phyloP scores from a whole-genome alignment of 208 protist genomes.

The Lotmaria passim region DNA sequence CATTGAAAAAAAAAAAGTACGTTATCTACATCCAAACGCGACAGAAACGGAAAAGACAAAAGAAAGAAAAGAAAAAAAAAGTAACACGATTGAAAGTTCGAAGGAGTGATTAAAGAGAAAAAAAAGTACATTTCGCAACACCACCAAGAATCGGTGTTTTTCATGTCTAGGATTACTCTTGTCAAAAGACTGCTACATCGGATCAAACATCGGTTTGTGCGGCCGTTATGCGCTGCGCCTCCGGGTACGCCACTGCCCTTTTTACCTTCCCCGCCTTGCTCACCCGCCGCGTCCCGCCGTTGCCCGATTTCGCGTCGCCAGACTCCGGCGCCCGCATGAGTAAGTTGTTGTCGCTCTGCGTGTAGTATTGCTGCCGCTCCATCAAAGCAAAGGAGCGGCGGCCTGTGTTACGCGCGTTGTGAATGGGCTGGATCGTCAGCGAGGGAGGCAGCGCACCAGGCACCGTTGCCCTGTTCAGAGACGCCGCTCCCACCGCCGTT shows the following conservation, averaged over 20 bases:
- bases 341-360: constrained; percentile 86
- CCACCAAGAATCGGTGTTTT: too few species aligned
- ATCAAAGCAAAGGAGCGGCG: constrained; percentile 60
- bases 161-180: too few species aligned
- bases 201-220: too few species aligned
- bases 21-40: not conserved
- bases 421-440: constrained; percentile 43
- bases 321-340: constrained; percentile 31
- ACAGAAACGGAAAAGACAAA: not conserved
- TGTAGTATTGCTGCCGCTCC: constrained; percentile 88
- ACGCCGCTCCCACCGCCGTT: not conserved
- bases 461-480: constrained; percentile 45
- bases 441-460: constrained; percentile 59
- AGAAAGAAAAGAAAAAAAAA: not conserved
- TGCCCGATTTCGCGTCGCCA: not conserved
- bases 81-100: not conserved
- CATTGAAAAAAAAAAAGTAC: not conserved
- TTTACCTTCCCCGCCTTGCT: constrained; percentile 2
- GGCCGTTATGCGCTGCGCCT: constrained; percentile 9
- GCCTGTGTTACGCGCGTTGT: constrained; percentile 63
- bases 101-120: not conserved
- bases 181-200: too few species aligned
- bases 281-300: not conserved
- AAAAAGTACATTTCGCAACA: not conserved
- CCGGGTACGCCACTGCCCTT: not conserved